Percentiles rank a stretch among this genome's conserved stretches.
Conservation (phyloP, 371 early-diverging fungal species). For the Mucor ambiguus region DNA sequence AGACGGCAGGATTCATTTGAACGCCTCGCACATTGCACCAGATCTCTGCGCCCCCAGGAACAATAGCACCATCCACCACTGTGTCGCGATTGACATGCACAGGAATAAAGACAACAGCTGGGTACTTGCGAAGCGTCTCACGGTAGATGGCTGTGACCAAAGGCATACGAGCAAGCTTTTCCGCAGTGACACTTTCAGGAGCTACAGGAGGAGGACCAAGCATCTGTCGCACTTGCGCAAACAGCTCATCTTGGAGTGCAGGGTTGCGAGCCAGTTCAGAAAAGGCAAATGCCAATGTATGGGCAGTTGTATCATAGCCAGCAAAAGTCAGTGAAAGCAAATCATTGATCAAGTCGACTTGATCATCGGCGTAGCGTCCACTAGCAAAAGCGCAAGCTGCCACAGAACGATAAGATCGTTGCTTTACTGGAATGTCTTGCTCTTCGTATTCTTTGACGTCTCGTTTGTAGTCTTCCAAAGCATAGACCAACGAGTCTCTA, state of each 20-base stretch:
- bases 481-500: conserved; percentile 31
- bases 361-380: conserved; percentile 31
- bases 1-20: conserved; percentile 48
- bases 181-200: conserved; percentile 36
- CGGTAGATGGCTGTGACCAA: conserved; percentile 49
- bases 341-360: conserved; percentile 41
- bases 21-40: conserved; percentile 55
- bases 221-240: conserved; percentile 39
- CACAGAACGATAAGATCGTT: conserved; percentile 31
- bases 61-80: conserved; percentile 38
- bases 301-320: conserved; percentile 52
- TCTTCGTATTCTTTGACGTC: conserved; percentile 13
- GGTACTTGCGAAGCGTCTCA: conserved; percentile 52
- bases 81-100: conserved; percentile 49
- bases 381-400: conserved; percentile 46
- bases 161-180: conserved; percentile 44
- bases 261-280: conserved; percentile 47
- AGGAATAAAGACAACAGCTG: conserved; percentile 53
- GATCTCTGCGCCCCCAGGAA: conserved; percentile 46
- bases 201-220: conserved; percentile 48
- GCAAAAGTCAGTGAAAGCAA: conserved; percentile 49
- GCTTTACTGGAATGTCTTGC: conserved; percentile 11
- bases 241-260: conserved; percentile 38
- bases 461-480: conserved; percentile 26
- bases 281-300: conserved; percentile 49